These are phyloP conservation scores for Kluyveromyces starmeri DNA, from an alignment of 805 yeast genomes.

Conservation along the genomic window DNA sequence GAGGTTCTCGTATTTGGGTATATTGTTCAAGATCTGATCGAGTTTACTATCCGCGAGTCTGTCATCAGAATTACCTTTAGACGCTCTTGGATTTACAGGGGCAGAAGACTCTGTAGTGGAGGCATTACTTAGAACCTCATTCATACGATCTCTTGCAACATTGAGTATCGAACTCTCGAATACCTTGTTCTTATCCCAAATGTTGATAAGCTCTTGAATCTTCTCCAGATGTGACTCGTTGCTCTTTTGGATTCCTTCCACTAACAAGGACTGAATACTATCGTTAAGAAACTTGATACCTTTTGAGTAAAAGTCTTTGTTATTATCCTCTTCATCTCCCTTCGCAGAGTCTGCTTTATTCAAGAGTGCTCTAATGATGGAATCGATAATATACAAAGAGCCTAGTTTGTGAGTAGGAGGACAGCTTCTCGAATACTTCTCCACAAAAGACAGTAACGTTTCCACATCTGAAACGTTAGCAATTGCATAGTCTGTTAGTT, in stretches of 20 bases:
- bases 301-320: conserved; percentile 67
- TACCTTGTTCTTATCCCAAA: conserved; percentile 84
- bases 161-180: conserved; percentile 52
- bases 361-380: conserved; percentile 77
- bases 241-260: conserved; percentile 50
- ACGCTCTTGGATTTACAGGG: conserved; percentile 15
- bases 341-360: conserved; percentile 60
- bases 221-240: conserved; percentile 58
- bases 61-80: conserved; percentile 38
- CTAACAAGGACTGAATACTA: conserved; percentile 53
- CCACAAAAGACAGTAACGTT: conserved; percentile 19
- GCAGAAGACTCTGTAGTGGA: background rate
- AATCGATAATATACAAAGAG: conserved; percentile 82
- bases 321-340: conserved; percentile 12
- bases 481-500: conserved; percentile 69
- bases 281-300: conserved; percentile 60
- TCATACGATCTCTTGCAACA: conserved; percentile 43
- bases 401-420: conserved; percentile 84
- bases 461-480: conserved; percentile 44
- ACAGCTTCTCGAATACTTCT: conserved; percentile 52
- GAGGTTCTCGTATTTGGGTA: conserved; percentile 13
- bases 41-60: conserved; percentile 61
- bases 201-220: conserved; percentile 74
- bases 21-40: conserved; percentile 34
- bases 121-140: conserved; percentile 1